Conservation (phyloP, 2,329 filamentous ascomycete species). For the Ilyonectria robusta region DNA sequence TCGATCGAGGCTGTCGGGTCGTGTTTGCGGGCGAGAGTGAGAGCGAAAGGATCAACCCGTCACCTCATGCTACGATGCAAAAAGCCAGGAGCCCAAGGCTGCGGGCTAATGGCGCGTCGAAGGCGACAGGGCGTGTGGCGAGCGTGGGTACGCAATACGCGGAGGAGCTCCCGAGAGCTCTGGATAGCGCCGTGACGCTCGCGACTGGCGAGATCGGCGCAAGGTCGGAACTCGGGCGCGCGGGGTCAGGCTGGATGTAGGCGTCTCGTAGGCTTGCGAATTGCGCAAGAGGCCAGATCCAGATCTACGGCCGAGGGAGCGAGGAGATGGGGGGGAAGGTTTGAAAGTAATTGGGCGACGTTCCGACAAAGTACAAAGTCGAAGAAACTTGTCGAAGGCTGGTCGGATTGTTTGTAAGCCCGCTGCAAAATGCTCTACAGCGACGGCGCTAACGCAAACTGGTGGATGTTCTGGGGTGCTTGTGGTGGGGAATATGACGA, state of each 20-base stretch:
- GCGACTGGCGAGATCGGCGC: slow-evolving; percentile 17
- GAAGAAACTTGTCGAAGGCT: slow-evolving; percentile 26
- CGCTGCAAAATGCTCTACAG: neutral
- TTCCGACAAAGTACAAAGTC: slow-evolving; percentile 17
- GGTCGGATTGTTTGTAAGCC: slow-evolving; percentile 24
- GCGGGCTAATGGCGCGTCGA: slow-evolving; percentile 25
- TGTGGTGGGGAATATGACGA: neutral
- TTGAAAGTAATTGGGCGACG: slow-evolving; percentile 27
- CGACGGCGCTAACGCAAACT: slow-evolving; percentile 25
- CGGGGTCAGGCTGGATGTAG: neutral
- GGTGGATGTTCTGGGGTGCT: slow-evolving; percentile 10
- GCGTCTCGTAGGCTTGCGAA: neutral
- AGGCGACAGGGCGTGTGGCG: neutral
- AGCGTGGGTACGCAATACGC: slow-evolving; percentile 7
- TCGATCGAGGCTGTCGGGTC: slow-evolving; percentile 35
- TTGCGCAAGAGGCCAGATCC: slow-evolving; percentile 2
- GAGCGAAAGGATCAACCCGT: slow-evolving; percentile 6
- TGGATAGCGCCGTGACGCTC: neutral
- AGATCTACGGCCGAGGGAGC: neutral
- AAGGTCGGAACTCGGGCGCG: neutral
- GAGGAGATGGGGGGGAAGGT: neutral
- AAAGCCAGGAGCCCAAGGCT: slow-evolving; percentile 13
- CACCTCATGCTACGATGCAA: slow-evolving; percentile 30
- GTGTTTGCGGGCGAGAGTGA: slow-evolving; percentile 11
- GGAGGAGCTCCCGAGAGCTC: neutral